A percentile compares a stretch with the other conserved stretches of the same genome.
Conservation (phyloP, 768 basidiomycete genomes). For the Lyophyllum atratum region DNA sequence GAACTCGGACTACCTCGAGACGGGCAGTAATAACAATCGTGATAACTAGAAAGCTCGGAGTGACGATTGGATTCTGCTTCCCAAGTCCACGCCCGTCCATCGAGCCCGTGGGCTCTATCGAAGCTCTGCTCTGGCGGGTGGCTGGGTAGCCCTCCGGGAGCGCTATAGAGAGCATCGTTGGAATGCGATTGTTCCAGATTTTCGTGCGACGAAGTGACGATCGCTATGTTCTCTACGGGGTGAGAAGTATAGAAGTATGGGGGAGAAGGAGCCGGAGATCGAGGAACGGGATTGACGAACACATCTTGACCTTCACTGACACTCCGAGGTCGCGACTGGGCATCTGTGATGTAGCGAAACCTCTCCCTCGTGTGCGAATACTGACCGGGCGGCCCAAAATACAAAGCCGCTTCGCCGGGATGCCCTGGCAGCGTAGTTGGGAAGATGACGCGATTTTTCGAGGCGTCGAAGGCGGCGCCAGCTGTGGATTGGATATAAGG, state of each 20-base stretch:
- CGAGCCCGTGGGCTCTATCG: background rate
- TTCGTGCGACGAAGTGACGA: slow-evolving; percentile 23
- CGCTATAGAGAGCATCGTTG: slow-evolving; percentile 41
- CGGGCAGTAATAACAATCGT: slow-evolving; percentile 34
- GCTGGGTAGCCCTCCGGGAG: slow-evolving; percentile 23
- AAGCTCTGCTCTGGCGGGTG: background rate
- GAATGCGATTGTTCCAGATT: background rate
- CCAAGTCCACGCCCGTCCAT: slow-evolving; percentile 7
- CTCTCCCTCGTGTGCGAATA: slow-evolving; percentile 37
- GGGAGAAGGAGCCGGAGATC: slow-evolving; percentile 28
- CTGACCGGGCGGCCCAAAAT: slow-evolving; percentile 31
- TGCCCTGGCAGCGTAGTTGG: slow-evolving; percentile 10
- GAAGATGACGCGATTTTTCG: slow-evolving; percentile 7
- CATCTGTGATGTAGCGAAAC: slow-evolving; percentile 25
- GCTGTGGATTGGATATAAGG: background rate
- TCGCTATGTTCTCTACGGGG: slow-evolving; percentile 27
- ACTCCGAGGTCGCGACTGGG: slow-evolving; percentile 25
- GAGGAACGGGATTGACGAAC: slow-evolving; percentile 9
- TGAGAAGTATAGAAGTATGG: slow-evolving; percentile 35
- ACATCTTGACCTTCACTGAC: slow-evolving; percentile 28
- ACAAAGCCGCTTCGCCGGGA: slow-evolving; percentile 11
- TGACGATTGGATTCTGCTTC: slow-evolving; percentile 15
- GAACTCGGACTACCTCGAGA: slow-evolving; percentile 22
- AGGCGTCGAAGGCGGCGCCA: background rate
- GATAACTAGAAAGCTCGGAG: slow-evolving; percentile 15